Percentiles rank a stretch among this genome's conserved stretches.
Conservation (phyloP, 1,284 basidiomycete species). For the Hemileia vastatrix region DNA sequence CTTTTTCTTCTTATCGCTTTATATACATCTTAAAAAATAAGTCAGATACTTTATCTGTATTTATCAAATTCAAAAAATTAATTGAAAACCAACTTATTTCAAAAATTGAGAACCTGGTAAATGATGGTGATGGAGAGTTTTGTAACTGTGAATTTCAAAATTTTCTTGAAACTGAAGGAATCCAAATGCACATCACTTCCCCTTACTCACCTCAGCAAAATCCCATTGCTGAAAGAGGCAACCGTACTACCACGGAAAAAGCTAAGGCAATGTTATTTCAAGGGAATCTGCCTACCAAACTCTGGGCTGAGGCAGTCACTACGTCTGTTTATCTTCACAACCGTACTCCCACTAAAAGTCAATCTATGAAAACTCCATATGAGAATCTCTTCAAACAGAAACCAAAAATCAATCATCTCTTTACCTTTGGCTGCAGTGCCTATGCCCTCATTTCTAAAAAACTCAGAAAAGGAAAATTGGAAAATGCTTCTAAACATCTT, state of each 20-base stretch:
- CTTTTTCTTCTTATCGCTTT: no score
- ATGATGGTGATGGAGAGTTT: slow-evolving; percentile 41
- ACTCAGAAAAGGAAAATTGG: not conserved
- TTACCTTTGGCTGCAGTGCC: slow-evolving; percentile 6
- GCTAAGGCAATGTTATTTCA: slow-evolving; percentile 35
- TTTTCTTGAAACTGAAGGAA: slow-evolving; percentile 39
- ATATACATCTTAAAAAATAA: no score
- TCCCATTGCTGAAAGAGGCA: slow-evolving; percentile 37
- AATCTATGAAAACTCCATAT: no score
- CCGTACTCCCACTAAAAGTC: slow-evolving; percentile 28
- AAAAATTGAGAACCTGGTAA: no score
- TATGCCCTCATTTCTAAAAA: slow-evolving; percentile 1
- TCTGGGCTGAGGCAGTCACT: slow-evolving; percentile 43
- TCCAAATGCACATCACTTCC: slow-evolving; percentile 37
- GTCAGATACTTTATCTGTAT: no score
- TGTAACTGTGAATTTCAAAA: slow-evolving; percentile 30
- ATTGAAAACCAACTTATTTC: no score
- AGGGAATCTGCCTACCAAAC: slow-evolving; percentile 33
- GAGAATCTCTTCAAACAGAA: no score
- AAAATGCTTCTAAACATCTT: not conserved
- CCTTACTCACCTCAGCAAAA: slow-evolving; percentile 46
- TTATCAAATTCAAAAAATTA: no score
- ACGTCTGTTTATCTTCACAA: slow-evolving; percentile 44
- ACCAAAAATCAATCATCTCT: no score
- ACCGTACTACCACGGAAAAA: slow-evolving; percentile 36